Evolutionary conservation across 345 rosid species (phyloP).

Genomic region (Gossypium ekmanianum): DNA sequence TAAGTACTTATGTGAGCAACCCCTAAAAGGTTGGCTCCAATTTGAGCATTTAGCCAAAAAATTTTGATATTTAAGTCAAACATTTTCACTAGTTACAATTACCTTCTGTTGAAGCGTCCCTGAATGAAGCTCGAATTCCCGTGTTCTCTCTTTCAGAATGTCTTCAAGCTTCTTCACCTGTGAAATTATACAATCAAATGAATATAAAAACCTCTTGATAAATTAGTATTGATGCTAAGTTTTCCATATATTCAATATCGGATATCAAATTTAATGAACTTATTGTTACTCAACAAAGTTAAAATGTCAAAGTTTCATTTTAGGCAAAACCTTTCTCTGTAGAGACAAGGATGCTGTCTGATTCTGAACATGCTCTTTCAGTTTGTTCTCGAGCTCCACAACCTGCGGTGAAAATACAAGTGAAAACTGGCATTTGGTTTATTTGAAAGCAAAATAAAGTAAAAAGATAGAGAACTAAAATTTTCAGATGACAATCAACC

Average conservation of each 20-base stretch:
- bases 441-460: background rate
- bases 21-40: no score
- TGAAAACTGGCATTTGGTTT: background rate
- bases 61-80: background rate
- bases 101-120: conserved; percentile 38
- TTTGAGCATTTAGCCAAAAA: no score
- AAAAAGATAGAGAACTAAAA: background rate
- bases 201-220: background rate
- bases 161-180: conserved; percentile 37
- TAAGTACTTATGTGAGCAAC: no score
- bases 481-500: conserved; percentile 23
- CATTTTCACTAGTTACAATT: background rate
- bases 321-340: conserved; percentile 28
- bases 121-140: conserved; percentile 27
- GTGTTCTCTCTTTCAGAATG: conserved; percentile 27
- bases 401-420: conserved; percentile 22
- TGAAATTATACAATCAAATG: conserved; percentile 8
- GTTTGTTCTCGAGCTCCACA: conserved; percentile 28
- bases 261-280: background rate
- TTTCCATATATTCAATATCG: background rate
- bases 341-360: conserved; percentile 20
- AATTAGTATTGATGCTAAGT: background rate
- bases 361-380: conserved; percentile 21
- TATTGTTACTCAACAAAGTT: background rate
- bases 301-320: background rate